Conservation (phyloP, 441 rosid genomes). For the Macaranga tanarius region DNA sequence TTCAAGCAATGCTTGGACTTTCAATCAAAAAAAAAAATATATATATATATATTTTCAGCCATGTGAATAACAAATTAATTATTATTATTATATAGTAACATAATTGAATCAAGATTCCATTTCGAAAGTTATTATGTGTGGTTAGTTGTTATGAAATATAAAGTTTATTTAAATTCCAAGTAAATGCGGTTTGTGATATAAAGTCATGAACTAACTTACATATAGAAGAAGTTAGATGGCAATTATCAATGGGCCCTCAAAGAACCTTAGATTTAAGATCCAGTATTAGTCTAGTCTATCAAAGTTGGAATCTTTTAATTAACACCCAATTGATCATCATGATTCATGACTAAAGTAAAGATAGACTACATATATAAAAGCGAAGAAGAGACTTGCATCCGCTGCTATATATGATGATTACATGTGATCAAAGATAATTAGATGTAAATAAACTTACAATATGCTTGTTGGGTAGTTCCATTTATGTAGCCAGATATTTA, state of each 20-base stretch:
- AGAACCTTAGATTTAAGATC: constrained; percentile 12
- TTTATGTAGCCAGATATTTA: background rate
- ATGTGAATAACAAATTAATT: constrained; percentile 4
- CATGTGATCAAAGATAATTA: constrained; percentile 11
- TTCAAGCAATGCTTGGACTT: constrained; percentile 19
- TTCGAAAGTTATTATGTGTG: constrained; percentile 5
- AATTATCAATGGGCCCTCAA: constrained; percentile 24
- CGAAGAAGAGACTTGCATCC: background rate
- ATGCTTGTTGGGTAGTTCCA: background rate
- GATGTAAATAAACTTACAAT: background rate
- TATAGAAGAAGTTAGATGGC: constrained; percentile 10
- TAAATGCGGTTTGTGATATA: constrained; percentile 10
- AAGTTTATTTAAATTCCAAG: background rate
- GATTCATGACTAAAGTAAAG: background rate
- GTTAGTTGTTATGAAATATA: constrained; percentile 8
- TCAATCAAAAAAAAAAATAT: constrained; percentile 9
- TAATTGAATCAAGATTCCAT: constrained; percentile 22
- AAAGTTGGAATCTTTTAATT: constrained; percentile 16
- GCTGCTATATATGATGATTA: background rate
- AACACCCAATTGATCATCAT: background rate
- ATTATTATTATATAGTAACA: background rate
- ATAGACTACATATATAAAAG: background rate
- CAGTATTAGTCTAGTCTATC: background rate
- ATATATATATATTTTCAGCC: constrained; percentile 12
- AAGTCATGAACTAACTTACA: constrained; percentile 25